Percentiles rank a stretch among this genome's conserved stretches.
These are phyloP conservation scores for Tubosaeta brunneosetosa DNA, from an alignment of 768 basidiomycete genomes.

Conservation along the genomic window DNA sequence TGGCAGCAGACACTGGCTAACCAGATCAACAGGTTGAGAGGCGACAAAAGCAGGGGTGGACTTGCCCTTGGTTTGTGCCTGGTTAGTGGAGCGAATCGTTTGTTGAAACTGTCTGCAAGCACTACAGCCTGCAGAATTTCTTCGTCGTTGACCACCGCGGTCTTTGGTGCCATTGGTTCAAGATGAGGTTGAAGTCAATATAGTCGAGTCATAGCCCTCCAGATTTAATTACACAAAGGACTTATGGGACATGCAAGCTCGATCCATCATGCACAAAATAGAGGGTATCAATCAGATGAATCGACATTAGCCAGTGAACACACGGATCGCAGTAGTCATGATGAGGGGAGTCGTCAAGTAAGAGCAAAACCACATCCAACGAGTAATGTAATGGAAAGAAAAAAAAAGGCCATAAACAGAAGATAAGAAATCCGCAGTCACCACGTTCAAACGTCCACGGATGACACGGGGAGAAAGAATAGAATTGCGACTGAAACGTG, in stretches of 20 bases:
- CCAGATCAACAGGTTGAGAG: constrained; percentile 15
- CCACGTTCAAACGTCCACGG: constrained; percentile 32
- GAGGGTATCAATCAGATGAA: constrained; percentile 57
- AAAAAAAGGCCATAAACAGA: constrained; percentile 30
- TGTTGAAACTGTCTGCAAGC: constrained; percentile 95
- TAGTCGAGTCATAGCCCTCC: constrained; percentile 27
- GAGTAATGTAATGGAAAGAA: constrained; percentile 39
- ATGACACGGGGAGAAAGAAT: constrained; percentile 32
- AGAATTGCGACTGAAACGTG: constrained; percentile 34
- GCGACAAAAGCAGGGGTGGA: constrained; percentile 10
- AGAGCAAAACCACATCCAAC: constrained; percentile 59
- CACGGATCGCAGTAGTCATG: constrained; percentile 60
- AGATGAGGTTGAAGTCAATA: not conserved
- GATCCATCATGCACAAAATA: constrained; percentile 29
- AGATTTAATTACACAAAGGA: constrained; percentile 29
- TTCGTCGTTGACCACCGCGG: constrained; percentile 62
- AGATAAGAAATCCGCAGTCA: constrained; percentile 35
- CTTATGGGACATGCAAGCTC: constrained; percentile 31
- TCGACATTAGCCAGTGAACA: constrained; percentile 65
- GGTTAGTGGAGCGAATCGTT: constrained; percentile 87
- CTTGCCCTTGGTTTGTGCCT: constrained; percentile 80
- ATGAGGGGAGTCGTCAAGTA: constrained; percentile 54
- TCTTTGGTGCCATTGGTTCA: constrained; percentile 61
- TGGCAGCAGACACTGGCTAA: constrained; percentile 76
- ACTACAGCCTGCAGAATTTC: constrained; percentile 92